These are phyloP conservation scores for Triangularia verruculosa DNA, from an alignment of 2,329 filamentous ascomycete genomes.

Conservation along the genomic window DNA sequence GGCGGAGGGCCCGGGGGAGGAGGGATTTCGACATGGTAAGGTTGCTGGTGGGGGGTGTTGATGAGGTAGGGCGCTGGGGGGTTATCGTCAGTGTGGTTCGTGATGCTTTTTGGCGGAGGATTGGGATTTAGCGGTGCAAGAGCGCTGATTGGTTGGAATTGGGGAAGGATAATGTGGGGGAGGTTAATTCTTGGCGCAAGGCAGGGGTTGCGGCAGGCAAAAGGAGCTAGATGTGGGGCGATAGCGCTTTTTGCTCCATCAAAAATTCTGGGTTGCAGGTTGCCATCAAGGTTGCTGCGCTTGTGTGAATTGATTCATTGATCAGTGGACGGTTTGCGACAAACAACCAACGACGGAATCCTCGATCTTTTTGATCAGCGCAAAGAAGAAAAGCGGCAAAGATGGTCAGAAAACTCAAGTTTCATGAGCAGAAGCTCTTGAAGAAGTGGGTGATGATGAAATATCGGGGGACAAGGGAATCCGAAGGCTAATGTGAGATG, in stretches of 20 bases:
- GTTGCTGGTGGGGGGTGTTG: slow-evolving; percentile 16
- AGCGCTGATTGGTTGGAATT: slow-evolving; percentile 8
- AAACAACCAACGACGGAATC: neutral
- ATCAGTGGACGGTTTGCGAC: neutral
- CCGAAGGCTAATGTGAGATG: slow-evolving; percentile 37
- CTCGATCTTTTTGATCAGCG: neutral
- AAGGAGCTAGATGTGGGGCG: slow-evolving; percentile 19
- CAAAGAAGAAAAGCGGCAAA: slow-evolving; percentile 25
- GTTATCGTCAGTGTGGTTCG: slow-evolving; percentile 4
- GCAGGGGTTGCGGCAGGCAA: slow-evolving; percentile 21
- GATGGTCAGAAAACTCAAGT: slow-evolving; percentile 95
- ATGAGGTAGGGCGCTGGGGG: slow-evolving; percentile 20
- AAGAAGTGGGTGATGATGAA: slow-evolving; percentile 20
- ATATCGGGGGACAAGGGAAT: neutral
- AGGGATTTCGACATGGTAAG: neutral
- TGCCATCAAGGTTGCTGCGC: slow-evolving; percentile 15
- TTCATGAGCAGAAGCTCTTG: slow-evolving; percentile 88
- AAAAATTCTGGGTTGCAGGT: slow-evolving; percentile 19
- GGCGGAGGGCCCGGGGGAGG: neutral
- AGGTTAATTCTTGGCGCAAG: neutral
- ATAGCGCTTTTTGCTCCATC: slow-evolving; percentile 4
- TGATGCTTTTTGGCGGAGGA: slow-evolving; percentile 23
- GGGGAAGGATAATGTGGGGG: neutral
- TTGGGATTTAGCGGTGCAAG: slow-evolving; percentile 7
- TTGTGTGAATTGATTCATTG: neutral